Base-by-base conservation (phyloP, 768 basidiomycete species). In the Hericium erinaceus region DNA sequence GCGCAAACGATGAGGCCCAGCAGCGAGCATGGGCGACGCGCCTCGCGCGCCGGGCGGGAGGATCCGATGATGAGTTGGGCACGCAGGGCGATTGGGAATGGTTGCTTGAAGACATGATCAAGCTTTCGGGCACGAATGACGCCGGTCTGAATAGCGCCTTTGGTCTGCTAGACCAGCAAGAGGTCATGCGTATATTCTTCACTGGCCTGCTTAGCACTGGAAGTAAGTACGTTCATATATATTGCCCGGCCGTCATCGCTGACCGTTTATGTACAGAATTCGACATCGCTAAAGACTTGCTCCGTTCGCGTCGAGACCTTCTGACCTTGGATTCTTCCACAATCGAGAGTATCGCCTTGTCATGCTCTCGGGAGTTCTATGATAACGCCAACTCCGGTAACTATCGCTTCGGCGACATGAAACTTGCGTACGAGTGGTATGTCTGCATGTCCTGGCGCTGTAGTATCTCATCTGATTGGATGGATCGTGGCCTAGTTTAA, bases 361-460 rank as follows among this genome's bases (percentile, higher is more conserved):
- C 82, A 1, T 84, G 84, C 46, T 92, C 91, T 3, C 80, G 83
- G 50, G 97, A 98, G 73, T 84, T 97, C 60, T 99, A 98, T 70
- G 93, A 98, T 67, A 98, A 98, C 64, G 89, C 97, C 2, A 84
- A 79, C 61, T 88, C 85, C 0, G 97, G 93, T 5, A 99, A 98
- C 65, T 87, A 93, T 67, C 90, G 92, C 63, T 78, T 81, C 39
- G 95, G 95, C 4, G 92, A 95, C 54, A 98, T 99, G 95, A 95
- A 93, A 69, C 75, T 92, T 52, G 97, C 97, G 1, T 95, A 95
- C 70, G 92, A 95, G 57, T 98, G 97, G 95, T 97, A 69, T 60
- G 65, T 61, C 11, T 24, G 39, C n/a, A 48, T 15, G 18, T 20
- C 9, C 18, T 7, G 20, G 33, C n/a, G 4, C 22, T 13, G 26